Percentiles rank a stretch among this genome's conserved stretches.
These are phyloP conservation scores for Nakaseomyces sp. DNA, from an alignment of 1,139 yeast genomes.

Conservation along the genomic window DNA sequence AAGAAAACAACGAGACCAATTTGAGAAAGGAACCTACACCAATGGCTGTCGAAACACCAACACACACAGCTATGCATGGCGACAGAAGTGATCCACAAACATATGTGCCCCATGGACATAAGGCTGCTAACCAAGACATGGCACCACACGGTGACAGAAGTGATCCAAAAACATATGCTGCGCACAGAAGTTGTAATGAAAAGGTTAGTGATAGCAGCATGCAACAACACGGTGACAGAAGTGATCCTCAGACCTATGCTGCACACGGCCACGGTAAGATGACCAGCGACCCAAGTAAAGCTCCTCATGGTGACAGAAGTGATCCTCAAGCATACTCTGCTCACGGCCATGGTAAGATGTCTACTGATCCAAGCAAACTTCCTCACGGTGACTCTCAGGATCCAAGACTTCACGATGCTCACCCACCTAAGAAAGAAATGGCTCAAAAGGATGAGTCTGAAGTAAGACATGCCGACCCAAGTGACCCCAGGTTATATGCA, in stretches of 20 bases:
- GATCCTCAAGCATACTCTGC: too few species aligned
- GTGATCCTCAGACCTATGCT: background rate
- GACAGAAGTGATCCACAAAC: background rate
- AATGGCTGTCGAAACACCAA: slow-evolving; percentile 1
- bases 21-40: slow-evolving; percentile 3
- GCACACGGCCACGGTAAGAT: background rate
- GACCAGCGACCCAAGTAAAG: background rate
- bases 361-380: background rate
- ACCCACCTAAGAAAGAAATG: background rate
- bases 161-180: too few species aligned
- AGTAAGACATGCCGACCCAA: background rate
- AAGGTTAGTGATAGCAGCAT: too few species aligned
- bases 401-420: background rate
- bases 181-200: too few species aligned
- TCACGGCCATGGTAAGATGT: background rate
- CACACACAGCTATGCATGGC: background rate
- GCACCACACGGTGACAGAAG: too few species aligned
- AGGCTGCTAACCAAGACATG: too few species aligned
- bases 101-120: background rate
- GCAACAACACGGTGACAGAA: background rate
- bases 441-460: background rate
- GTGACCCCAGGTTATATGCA: slow-evolving; percentile 1
- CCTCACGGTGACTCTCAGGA: slow-evolving; percentile 1
- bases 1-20: background rate
- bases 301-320: background rate